These are phyloP conservation scores for Hypoxylon sp. DNA, from an alignment of 2,329 filamentous ascomycete species.

Conservation along the genomic window DNA sequence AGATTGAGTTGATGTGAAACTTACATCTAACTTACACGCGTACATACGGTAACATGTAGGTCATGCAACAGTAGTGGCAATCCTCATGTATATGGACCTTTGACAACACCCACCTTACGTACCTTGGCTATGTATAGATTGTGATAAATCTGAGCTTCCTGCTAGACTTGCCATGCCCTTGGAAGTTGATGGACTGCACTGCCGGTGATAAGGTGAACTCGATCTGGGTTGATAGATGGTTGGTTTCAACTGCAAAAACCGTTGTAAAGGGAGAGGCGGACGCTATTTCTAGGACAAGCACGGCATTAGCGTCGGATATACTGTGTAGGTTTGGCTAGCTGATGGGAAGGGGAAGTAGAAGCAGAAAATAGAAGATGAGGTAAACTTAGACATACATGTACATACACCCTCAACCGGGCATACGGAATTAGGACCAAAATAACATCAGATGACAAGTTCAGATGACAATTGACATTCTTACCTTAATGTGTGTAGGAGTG, in stretches of 20 bases:
- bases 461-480: conserved; percentile 31
- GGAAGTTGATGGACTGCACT: conserved; percentile 6
- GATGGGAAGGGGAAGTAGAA: conserved; percentile 6
- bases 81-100: conserved; percentile 7
- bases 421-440: not conserved
- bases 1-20: conserved; percentile 16
- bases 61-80: conserved; percentile 8
- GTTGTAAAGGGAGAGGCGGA: conserved; percentile 7
- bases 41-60: not conserved
- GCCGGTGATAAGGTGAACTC: conserved; percentile 8
- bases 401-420: conserved; percentile 3
- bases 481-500: conserved; percentile 16
- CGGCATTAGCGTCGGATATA: conserved; percentile 30
- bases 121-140: not conserved
- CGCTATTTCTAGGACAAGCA: conserved; percentile 17
- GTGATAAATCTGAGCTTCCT: not conserved
- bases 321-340: conserved; percentile 14
- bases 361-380: conserved; percentile 14
- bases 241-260: not conserved
- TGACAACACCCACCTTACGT: not conserved
- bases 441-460: conserved; percentile 29
- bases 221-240: conserved; percentile 2
- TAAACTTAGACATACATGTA: conserved; percentile 23
- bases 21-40: conserved; percentile 3
- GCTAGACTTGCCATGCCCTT: not conserved